These are phyloP conservation scores for Penicillium sp. DNA, from an alignment of 2,329 filamentous ascomycete species.

Conservation along the genomic window DNA sequence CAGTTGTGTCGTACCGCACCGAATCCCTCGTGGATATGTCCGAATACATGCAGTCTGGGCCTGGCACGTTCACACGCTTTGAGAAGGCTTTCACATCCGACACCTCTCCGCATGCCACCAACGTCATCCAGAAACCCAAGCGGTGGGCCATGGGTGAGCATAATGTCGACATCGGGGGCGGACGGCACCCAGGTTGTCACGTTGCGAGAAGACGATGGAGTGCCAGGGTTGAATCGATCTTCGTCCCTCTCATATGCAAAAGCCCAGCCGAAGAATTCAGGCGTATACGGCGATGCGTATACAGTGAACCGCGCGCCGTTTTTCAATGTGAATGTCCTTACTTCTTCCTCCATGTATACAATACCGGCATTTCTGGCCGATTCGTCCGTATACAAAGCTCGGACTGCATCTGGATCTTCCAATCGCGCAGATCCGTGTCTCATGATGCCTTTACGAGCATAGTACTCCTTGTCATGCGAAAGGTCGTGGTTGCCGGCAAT, in stretches of 20 bases:
- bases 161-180: constrained; percentile 48
- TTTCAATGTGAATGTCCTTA: constrained; percentile 42
- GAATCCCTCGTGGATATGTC: constrained; percentile 59
- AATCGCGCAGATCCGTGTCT: constrained; percentile 24
- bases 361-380: constrained; percentile 46
- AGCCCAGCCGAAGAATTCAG: constrained; percentile 54
- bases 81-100: constrained; percentile 55
- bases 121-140: constrained; percentile 47
- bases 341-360: constrained; percentile 55
- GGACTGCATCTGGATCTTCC: constrained; percentile 27
- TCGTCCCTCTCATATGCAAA: constrained; percentile 51
- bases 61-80: constrained; percentile 48
- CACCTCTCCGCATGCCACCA: constrained; percentile 26
- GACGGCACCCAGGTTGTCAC: constrained; percentile 33
- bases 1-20: constrained; percentile 39
- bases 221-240: constrained; percentile 50
- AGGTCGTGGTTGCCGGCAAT: constrained; percentile 63
- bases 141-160: constrained; percentile 61
- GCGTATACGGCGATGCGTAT: constrained; percentile 51
- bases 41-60: constrained; percentile 58
- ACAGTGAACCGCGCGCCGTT: constrained; percentile 50
- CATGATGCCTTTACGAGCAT: constrained; percentile 26
- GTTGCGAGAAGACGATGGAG: constrained; percentile 16
- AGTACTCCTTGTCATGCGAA: constrained; percentile 52
- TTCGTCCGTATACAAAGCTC: constrained; percentile 46